phyloP scores from a whole-genome alignment of 805 yeast genomes.

The Phaffomyces antillensis region DNA sequence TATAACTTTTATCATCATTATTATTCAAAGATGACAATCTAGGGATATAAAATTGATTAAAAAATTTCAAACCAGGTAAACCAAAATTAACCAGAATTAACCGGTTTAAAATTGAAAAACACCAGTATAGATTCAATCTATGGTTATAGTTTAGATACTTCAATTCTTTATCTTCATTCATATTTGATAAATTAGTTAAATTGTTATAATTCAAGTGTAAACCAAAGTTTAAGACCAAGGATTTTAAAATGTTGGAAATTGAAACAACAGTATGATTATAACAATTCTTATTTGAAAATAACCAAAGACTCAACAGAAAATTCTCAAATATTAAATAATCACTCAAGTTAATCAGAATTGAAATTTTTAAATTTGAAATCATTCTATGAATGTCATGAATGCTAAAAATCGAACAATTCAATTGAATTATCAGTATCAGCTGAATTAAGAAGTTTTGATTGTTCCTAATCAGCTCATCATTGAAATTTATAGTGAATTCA shows the following conservation, averaged over 20 bases:
- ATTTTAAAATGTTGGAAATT: constrained; percentile 15
- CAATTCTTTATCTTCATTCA: constrained; percentile 15
- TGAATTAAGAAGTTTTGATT: constrained; percentile 26
- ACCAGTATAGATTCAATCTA: constrained; percentile 38
- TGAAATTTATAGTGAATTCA: constrained; percentile 5
- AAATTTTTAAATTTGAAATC: constrained; percentile 13
- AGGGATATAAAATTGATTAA: constrained; percentile 24
- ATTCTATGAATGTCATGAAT: constrained; percentile 23
- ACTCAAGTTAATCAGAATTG: constrained; percentile 10
- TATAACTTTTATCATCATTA: constrained; percentile 12
- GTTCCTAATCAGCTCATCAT: constrained; percentile 1
- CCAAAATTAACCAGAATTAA: constrained; percentile 18
- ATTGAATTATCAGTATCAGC: constrained; percentile 35
- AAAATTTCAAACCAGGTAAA: constrained; percentile 18
- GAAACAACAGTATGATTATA: constrained; percentile 19
- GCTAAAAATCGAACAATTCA: constrained; percentile 23
- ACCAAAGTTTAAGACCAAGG: constrained; percentile 21
- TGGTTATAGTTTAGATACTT: constrained; percentile 12
- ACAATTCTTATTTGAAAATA: constrained; percentile 23
- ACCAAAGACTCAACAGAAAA: constrained; percentile 16
- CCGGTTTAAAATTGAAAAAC: constrained; percentile 28
- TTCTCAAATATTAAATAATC: constrained; percentile 18
- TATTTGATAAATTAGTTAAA: constrained; percentile 12
- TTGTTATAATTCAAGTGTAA: constrained; percentile 21
- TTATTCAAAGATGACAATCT: constrained; percentile 19